A percentile compares a stretch with the other conserved stretches of the same genome.
These are phyloP conservation scores for Clitopilus hobsonii DNA, from an alignment of 768 basidiomycete genomes.

Conservation along the genomic window DNA sequence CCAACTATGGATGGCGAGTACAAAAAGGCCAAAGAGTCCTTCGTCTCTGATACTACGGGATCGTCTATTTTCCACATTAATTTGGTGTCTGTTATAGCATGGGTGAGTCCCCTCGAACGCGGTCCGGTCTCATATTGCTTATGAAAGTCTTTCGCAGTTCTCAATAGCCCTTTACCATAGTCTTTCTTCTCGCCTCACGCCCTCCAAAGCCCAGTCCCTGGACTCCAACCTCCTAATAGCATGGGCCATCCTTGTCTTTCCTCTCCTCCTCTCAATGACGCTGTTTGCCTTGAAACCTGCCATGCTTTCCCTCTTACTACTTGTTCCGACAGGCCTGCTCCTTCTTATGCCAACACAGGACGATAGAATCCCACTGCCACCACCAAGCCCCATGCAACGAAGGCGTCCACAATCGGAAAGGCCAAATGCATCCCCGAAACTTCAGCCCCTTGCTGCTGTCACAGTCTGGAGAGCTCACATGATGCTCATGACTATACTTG, in stretches of 20 bases:
- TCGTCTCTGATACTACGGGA: constrained; percentile 72
- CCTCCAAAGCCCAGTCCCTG: constrained; percentile 24
- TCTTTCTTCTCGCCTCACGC: constrained; percentile 42
- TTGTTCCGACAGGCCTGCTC: constrained; percentile 40
- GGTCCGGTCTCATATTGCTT: neutral
- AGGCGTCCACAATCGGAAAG: neutral
- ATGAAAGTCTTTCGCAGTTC: constrained; percentile 52
- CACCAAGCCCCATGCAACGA: constrained; percentile 18
- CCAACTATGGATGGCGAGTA: constrained; percentile 33
- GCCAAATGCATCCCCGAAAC: constrained; percentile 1
- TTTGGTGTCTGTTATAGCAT: constrained; percentile 43
- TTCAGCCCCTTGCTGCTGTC: constrained; percentile 66
- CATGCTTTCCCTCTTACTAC: constrained; percentile 43
- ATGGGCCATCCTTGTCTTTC: constrained; percentile 64
- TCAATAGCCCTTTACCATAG: constrained; percentile 71
- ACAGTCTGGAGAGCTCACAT: constrained; percentile 91
- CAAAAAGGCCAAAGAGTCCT: constrained; percentile 77
- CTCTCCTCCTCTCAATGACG: constrained; percentile 82
- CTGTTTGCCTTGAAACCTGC: constrained; percentile 57
- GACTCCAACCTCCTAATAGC: constrained; percentile 34
- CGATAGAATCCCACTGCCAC: constrained; percentile 49
- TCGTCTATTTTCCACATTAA: constrained; percentile 69
- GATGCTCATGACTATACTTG: constrained; percentile 88
- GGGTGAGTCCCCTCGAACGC: constrained; percentile 19
- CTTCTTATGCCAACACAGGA: constrained; percentile 37